Conservation (phyloP, 129 eudicot species). For the Chrysanthemum lavandulifolium region DNA sequence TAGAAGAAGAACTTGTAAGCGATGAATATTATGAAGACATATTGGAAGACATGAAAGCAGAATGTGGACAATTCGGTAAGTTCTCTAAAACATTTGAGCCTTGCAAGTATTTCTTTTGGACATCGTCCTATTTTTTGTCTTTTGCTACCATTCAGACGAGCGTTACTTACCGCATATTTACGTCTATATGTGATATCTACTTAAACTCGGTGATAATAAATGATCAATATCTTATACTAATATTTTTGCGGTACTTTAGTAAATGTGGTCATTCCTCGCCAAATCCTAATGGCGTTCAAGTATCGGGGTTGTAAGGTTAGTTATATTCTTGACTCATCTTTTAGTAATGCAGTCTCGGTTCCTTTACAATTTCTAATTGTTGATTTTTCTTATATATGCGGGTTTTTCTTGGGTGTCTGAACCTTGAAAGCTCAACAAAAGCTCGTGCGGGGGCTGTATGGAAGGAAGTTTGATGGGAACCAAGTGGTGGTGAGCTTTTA, state of each 20-base stretch:
- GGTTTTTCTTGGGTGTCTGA: constrained; percentile 96
- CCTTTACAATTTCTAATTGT: constrained; percentile 50
- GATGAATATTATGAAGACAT: constrained; percentile 83
- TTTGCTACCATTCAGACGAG: constrained; percentile 46
- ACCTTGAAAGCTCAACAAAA: constrained; percentile 83
- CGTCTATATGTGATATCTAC: constrained; percentile 5
- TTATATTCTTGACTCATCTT: background rate
- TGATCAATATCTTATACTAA: constrained; percentile 7
- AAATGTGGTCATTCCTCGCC: constrained; percentile 85
- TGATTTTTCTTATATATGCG: constrained; percentile 34
- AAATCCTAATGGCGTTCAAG: constrained; percentile 61
- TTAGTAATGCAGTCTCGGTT: background rate
- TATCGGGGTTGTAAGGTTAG: constrained; percentile 94
- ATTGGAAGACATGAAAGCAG: constrained; percentile 82
- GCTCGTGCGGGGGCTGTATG: constrained; percentile 84
- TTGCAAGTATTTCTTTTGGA: background rate
- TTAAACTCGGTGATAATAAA: background rate
- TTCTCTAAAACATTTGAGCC: background rate
- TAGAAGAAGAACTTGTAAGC: constrained; percentile 77
- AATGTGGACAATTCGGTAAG: constrained; percentile 88
- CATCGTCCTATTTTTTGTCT: constrained; percentile 50
- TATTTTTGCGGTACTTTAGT: constrained; percentile 59
- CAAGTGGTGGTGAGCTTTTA: constrained; percentile 85
- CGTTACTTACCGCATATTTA: constrained; percentile 18
- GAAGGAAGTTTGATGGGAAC: constrained; percentile 90